A percentile compares a stretch with the other conserved stretches of the same genome.
These are phyloP conservation scores for Kalmanozyma brasiliensis DNA, from an alignment of 1,284 basidiomycete species.

Conservation along the genomic window DNA sequence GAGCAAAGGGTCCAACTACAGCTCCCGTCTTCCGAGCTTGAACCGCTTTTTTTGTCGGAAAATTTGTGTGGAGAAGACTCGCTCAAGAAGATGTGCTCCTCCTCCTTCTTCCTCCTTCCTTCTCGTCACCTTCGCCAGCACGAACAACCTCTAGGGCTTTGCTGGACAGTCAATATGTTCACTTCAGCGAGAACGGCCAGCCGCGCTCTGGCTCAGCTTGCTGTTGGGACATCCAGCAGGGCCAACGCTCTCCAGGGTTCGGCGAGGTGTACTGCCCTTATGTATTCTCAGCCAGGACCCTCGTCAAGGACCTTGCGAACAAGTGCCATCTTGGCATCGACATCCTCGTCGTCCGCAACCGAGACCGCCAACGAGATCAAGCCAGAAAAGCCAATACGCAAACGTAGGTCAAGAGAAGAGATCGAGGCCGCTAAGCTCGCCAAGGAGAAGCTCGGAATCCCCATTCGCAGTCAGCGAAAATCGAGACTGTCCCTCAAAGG, in stretches of 20 bases:
- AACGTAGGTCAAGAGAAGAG: conserved; percentile 20
- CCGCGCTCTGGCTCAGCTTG: conserved; percentile 3
- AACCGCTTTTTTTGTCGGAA: conserved; percentile 4
- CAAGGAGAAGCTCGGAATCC: conserved; percentile 17
- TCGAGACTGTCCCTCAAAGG: conserved; percentile 15
- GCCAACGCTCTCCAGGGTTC: not conserved
- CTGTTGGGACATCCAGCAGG: not conserved
- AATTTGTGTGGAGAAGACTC: conserved; percentile 26
- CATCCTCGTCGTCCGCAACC: not conserved
- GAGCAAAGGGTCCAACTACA: not conserved
- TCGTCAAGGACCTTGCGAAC: conserved; percentile 16
- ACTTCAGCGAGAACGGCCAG: conserved; percentile 8
- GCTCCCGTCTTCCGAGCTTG: conserved; percentile 33
- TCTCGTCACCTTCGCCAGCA: not conserved
- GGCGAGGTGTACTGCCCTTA: not conserved
- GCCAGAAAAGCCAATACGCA: conserved; percentile 13
- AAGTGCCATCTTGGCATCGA: not conserved
- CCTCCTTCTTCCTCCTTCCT: not conserved
- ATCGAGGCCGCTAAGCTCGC: conserved; percentile 20
- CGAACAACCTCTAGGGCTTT: not conserved
- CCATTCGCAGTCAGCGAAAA: conserved; percentile 13
- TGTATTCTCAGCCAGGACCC: not conserved
- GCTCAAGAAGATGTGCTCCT: not conserved
- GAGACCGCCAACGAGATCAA: not conserved
- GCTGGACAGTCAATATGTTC: not conserved